A percentile compares a stretch with the other conserved stretches of the same genome.
phyloP scores from a whole-genome alignment of 257 asterid species.

The Capsicum rhomboideum region DNA sequence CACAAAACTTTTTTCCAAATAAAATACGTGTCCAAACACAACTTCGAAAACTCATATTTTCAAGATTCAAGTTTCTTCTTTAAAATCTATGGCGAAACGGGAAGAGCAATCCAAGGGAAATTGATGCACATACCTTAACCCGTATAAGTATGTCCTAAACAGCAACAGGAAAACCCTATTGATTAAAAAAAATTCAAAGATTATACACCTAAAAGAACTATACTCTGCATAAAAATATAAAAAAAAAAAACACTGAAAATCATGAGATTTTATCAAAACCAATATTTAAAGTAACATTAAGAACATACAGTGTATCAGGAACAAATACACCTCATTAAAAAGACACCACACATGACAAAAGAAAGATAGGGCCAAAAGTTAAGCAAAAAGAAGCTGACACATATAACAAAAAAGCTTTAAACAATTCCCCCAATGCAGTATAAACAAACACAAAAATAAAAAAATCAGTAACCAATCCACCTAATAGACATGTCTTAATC shows the following conservation, averaged over 20 bases:
- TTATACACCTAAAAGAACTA: neutral
- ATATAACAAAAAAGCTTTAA: too few species aligned
- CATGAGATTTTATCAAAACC: neutral
- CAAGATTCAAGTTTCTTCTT: neutral
- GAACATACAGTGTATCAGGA: neutral
- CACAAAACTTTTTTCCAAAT: neutral
- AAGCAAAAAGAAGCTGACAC: neutral
- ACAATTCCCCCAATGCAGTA: neutral
- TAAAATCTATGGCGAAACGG: neutral
- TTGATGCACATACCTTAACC: neutral
- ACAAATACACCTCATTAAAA: neutral
- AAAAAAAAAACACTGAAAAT: neutral
- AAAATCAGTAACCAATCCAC: neutral
- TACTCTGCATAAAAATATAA: neutral
- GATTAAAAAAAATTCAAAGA: neutral
- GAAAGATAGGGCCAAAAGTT: neutral
- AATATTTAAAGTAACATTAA: neutral
- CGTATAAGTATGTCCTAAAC: neutral
- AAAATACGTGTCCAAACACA: neutral
- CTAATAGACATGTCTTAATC: neutral
- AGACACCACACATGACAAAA: neutral
- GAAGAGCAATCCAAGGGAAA: neutral
- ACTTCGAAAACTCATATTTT: too few species aligned
- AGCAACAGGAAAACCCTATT: neutral
- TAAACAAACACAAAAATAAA: slow-evolving; percentile 1